phyloP scores from a whole-genome alignment of 2,329 filamentous ascomycete genomes.

The Davidsoniella virescens region DNA sequence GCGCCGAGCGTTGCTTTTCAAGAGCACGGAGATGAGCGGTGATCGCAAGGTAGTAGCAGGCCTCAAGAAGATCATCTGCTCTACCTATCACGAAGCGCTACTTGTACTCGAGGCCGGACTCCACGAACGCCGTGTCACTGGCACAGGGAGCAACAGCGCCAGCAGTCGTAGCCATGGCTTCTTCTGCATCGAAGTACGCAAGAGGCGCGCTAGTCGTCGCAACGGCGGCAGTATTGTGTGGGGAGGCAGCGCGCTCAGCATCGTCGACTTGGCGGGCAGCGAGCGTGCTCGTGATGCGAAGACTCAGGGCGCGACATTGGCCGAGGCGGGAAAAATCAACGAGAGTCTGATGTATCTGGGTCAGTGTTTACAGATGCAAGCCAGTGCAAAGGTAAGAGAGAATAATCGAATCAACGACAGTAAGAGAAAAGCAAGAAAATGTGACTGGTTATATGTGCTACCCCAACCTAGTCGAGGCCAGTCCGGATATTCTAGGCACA shows the following conservation, averaged over 20 bases:
- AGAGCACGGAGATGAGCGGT: conserved; percentile 70
- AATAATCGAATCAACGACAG: conserved; percentile 3
- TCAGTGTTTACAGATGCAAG: conserved; percentile 92
- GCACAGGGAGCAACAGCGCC: conserved; percentile 83
- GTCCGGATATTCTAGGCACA: too few relatives aligned
- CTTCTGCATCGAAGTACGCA: conserved; percentile 91
- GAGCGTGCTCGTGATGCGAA: conserved; percentile 87
- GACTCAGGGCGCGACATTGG: conserved; percentile 80
- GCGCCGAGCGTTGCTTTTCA: conserved; percentile 77
- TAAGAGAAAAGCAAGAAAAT: neutral
- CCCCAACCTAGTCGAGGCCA: too few relatives aligned
- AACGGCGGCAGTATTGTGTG: conserved; percentile 34
- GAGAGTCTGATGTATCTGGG: conserved; percentile 96
- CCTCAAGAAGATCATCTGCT: conserved; percentile 76
- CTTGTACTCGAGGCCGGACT: conserved; percentile 82
- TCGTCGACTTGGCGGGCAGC: conserved; percentile 86
- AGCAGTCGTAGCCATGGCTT: conserved; percentile 91
- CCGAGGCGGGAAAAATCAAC: conserved; percentile 95
- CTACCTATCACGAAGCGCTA: conserved; percentile 64
- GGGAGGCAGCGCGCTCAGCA: conserved; percentile 63
- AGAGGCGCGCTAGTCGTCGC: conserved; percentile 32
- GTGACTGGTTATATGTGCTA: too few relatives aligned
- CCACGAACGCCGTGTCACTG: conserved; percentile 71
- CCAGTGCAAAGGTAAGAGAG: conserved; percentile 55
- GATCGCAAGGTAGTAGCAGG: conserved; percentile 93